Evolutionary conservation across 257 asterid genomes (phyloP).

Genomic region (Nicotiana undulata): DNA sequence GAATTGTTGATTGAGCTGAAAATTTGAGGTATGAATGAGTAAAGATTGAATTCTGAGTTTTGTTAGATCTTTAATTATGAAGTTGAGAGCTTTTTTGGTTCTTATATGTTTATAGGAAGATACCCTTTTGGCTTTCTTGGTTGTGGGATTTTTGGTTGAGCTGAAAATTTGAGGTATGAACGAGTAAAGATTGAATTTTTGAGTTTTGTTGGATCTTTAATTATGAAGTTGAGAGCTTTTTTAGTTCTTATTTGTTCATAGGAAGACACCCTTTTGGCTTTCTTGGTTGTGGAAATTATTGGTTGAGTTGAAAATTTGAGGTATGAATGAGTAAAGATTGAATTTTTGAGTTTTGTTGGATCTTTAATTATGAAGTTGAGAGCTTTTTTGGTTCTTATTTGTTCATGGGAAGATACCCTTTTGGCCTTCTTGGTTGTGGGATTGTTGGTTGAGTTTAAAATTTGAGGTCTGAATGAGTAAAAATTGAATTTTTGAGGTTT

Average conservation of each 20-base stretch:
- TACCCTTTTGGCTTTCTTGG: no score
- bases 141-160: no score
- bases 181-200: background rate
- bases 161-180: background rate
- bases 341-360: background rate
- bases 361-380: background rate
- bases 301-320: background rate
- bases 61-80: background rate
- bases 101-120: background rate
- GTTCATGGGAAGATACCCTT: background rate
- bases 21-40: background rate
- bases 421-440: background rate
- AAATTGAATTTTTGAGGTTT: background rate
- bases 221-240: background rate
- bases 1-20: background rate
- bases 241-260: background rate
- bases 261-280: background rate
- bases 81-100: background rate
- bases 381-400: background rate
- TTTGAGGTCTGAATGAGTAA: background rate
- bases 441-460: background rate
- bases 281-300: background rate
- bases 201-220: constrained; percentile 6
- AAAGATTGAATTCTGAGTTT: background rate
- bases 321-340: background rate